Evolutionary conservation across 257 asterid species (phyloP), one percentile per base, ranked within the genome.

Genomic region (Rhazya stricta): DNA sequence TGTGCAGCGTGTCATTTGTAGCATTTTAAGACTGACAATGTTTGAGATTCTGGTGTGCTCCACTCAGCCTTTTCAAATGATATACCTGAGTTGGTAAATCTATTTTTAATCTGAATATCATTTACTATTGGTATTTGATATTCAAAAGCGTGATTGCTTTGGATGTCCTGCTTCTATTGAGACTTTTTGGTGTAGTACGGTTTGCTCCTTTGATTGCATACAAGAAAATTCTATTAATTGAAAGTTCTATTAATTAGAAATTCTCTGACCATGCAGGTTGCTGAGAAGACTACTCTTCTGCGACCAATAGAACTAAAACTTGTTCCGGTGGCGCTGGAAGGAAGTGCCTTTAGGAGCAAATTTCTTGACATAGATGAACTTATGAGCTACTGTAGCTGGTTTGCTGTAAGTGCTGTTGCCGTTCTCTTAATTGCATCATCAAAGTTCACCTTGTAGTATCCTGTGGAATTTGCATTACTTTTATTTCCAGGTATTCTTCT

Each of bases 381-480:
- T 82, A 86, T 92, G 96, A 86, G 89, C 89, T 92, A 95, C 86
- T 92, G 99, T 89, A 89, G 97, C 88, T 95, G 98, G 99, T 88
- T 95, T 83, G 98, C 97, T 62, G 98, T 94, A 91, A 92, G 97
- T 79, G 73, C 79, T 30, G 30, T 71, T 73, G 61, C 69, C 54
- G 0, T 46, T 60, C 25, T 67, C 11, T 30, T 23, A 41, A 10
- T 45, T 21, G 54, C 21, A 23, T 71, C 74, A 15, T 19, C 11
- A 46, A 36, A 27, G 27, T 69, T 30, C 21, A 50, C 41, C 16
- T 19, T 50, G 8, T 48, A 48, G 4, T 45, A 15, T 42, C 51
- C n/a, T 69, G 54, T 67, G 32, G 50, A 54, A 34, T 76, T 58
- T 60, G 27, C n/a, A 27, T 9, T 27, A 3, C 45, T 23, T 71